Percentiles rank a stretch among this genome's conserved stretches.
phyloP scores from a whole-genome alignment of 306 rosid species.

The Alnus rubra region DNA sequence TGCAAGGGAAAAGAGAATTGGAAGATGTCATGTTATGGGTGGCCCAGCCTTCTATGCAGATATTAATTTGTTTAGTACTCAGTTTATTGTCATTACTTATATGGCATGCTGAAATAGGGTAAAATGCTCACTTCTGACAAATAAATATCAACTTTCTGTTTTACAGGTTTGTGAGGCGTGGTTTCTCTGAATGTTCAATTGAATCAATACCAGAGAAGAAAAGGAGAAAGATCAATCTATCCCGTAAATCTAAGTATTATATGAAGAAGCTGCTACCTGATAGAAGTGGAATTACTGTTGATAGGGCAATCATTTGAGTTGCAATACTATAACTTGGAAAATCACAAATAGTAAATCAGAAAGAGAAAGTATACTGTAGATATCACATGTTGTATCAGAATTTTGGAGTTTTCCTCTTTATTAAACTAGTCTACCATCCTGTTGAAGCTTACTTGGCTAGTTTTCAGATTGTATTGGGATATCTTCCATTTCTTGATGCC shows the following conservation, averaged over 20 bases:
- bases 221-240: constrained; percentile 66
- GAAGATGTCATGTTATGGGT: not conserved
- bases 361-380: not conserved
- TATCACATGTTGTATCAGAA: not conserved
- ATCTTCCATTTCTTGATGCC: not conserved
- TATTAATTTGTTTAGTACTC: not conserved
- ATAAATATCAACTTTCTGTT: constrained; percentile 7
- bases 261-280: constrained; percentile 81
- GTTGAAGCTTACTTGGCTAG: not conserved
- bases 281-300: constrained; percentile 62
- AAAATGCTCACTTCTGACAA: constrained; percentile 17
- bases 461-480: not conserved
- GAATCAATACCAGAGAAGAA: constrained; percentile 73
- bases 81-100: not conserved
- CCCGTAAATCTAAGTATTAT: constrained; percentile 91
- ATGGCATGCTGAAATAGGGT: not conserved
- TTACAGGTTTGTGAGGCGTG: constrained; percentile 95
- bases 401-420: not conserved
- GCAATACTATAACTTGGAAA: not conserved
- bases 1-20: not conserved
- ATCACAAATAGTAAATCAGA: not conserved
- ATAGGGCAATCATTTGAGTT: constrained; percentile 37
- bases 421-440: not conserved
- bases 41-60: not conserved
- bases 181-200: constrained; percentile 89